Conservation (phyloP, 2,329 filamentous ascomycete genomes). For the Zopfia rhizophila region DNA sequence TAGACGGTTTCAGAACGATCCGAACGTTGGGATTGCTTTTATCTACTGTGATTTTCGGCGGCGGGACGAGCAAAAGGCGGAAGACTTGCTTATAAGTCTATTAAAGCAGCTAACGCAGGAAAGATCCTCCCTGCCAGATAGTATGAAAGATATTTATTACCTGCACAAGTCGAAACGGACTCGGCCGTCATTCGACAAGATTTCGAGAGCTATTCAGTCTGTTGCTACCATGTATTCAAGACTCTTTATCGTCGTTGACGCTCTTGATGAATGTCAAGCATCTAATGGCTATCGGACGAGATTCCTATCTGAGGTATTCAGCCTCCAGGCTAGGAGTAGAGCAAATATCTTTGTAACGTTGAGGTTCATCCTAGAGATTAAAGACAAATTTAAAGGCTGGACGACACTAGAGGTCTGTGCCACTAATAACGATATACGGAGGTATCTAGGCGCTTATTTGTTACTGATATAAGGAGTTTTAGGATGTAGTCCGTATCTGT, state of each 20-base stretch:
- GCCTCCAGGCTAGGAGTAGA: conserved; percentile 7
- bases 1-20: background rate
- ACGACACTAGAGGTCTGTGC: conserved; percentile 18
- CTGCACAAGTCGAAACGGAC: too few species aligned
- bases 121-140: conserved; percentile 25
- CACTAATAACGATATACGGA: conserved; percentile 21
- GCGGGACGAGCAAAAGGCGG: conserved; percentile 28
- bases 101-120: conserved; percentile 41
- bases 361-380: conserved; percentile 22
- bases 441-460: too few species aligned
- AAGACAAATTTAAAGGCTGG: conserved; percentile 2
- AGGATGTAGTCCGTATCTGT: too few species aligned
- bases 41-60: conserved; percentile 42
- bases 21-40: conserved; percentile 36
- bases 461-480: too few species aligned
- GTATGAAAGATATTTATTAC: conserved; percentile 32
- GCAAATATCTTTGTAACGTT: conserved; percentile 20
- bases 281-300: conserved; percentile 1
- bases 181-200: too few species aligned
- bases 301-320: conserved; percentile 11
- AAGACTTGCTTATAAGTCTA: conserved; percentile 36
- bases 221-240: conserved; percentile 23
- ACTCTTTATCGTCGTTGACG: conserved; percentile 40
- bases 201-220: conserved; percentile 22
- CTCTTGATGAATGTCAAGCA: conserved; percentile 40